Conservation (phyloP, 768 basidiomycete genomes). For the Coprinellus aureogranulatus region DNA sequence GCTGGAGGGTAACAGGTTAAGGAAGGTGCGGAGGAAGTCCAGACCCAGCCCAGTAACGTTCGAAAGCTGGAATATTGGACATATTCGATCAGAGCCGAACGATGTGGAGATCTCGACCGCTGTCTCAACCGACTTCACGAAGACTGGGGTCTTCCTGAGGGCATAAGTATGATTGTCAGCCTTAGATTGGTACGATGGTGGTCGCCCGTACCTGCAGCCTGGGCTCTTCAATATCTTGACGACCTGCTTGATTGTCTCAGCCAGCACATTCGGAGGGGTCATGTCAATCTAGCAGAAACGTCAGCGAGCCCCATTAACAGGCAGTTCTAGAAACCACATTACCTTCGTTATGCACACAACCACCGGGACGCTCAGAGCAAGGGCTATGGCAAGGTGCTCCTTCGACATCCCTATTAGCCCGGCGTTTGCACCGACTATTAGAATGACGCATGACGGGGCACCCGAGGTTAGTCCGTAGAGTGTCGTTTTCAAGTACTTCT, state of each 20-base stretch:
- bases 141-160: slow-evolving; percentile 73
- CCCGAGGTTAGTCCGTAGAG: slow-evolving; percentile 93
- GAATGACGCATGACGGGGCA: slow-evolving; percentile 85
- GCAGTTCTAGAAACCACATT: not conserved
- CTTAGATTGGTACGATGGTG: not conserved
- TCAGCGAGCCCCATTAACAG: not conserved
- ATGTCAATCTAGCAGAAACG: slow-evolving; percentile 77
- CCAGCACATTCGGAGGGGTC: slow-evolving; percentile 89
- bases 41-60: slow-evolving; percentile 95
- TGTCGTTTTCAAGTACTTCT: slow-evolving; percentile 89
- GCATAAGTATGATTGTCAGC: not conserved
- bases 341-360: slow-evolving; percentile 95
- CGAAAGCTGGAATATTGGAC: slow-evolving; percentile 88
- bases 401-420: slow-evolving; percentile 90
- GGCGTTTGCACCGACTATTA: slow-evolving; percentile 96
- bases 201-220: slow-evolving; percentile 70
- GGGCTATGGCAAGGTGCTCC: slow-evolving; percentile 92
- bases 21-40: slow-evolving; percentile 80
- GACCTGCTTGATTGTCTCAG: slow-evolving; percentile 91
- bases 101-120: slow-evolving; percentile 75
- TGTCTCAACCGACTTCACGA: slow-evolving; percentile 77
- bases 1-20: slow-evolving; percentile 88
- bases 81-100: slow-evolving; percentile 77
- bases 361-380: slow-evolving; percentile 91
- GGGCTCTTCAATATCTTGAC: slow-evolving; percentile 90